Evolutionary conservation across 2,329 filamentous ascomycete genomes (phyloP).

Genomic region (Fusarium palustre): DNA sequence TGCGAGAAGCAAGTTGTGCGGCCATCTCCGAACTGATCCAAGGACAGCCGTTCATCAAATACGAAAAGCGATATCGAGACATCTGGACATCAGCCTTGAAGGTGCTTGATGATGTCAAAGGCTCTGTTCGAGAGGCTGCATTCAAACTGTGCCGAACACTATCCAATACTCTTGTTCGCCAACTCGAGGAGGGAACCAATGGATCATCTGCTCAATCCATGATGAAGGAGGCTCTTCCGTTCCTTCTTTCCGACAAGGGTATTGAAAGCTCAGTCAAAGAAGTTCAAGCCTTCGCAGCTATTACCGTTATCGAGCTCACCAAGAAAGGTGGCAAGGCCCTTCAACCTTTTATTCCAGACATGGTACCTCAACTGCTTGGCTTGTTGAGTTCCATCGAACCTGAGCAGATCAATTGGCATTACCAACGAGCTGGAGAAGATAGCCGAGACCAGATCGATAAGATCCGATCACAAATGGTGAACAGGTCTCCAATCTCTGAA

Average conservation of each 20-base stretch:
- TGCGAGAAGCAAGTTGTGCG: constrained; percentile 90
- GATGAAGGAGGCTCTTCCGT: constrained; percentile 88
- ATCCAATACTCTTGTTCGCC: constrained; percentile 85
- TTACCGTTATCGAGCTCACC: constrained; percentile 86
- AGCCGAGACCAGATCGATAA: constrained; percentile 93
- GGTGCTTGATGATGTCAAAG: constrained; percentile 96
- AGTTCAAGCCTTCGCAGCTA: constrained; percentile 84
- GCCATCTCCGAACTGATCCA: constrained; percentile 90
- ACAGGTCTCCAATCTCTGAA: constrained; percentile 89
- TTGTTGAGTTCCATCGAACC: constrained; percentile 90
- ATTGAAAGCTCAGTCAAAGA: constrained; percentile 91
- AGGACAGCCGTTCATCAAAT: constrained; percentile 79
- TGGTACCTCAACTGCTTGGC: constrained; percentile 83
- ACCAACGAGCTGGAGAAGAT: constrained; percentile 88
- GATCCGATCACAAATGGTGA: constrained; percentile 82
- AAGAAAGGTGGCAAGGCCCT: constrained; percentile 87
- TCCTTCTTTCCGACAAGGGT: constrained; percentile 87
- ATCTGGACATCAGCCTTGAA: constrained; percentile 90
- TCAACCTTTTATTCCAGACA: constrained; percentile 81
- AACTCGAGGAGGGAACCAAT: constrained; percentile 81
- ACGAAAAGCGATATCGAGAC: constrained; percentile 84
- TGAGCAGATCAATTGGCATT: constrained; percentile 90
- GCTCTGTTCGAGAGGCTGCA: constrained; percentile 84
- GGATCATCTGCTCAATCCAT: constrained; percentile 79
- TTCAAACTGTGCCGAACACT: constrained; percentile 84